phyloP scores from a whole-genome alignment of 768 basidiomycete genomes.

The Holtermanniella nyarrowii region DNA sequence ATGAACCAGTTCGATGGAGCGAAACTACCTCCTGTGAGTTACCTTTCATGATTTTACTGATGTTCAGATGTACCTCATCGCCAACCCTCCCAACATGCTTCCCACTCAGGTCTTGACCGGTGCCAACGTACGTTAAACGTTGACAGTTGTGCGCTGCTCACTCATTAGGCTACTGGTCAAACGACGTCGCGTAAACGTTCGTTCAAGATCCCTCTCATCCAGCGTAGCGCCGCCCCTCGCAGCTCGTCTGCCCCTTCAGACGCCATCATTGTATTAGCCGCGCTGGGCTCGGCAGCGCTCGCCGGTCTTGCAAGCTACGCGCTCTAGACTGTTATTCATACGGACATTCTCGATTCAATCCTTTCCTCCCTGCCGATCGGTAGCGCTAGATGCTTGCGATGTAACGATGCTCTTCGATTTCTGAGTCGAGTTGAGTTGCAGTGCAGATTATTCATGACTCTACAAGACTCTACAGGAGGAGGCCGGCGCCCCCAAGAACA shows the following conservation, averaged over 20 bases:
- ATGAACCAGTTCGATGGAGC: conserved; percentile 68
- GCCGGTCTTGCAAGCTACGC: not conserved
- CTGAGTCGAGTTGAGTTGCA: too few species aligned
- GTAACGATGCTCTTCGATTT: not conserved
- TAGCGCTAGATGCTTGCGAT: not conserved
- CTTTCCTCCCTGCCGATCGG: not conserved
- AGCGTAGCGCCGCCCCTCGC: not conserved
- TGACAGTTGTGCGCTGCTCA: not conserved
- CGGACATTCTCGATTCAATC: not conserved
- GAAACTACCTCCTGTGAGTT: conserved; percentile 55
- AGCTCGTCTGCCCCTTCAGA: not conserved
- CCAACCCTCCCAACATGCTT: conserved; percentile 73
- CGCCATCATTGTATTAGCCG: not conserved
- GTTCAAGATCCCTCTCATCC: too few species aligned
- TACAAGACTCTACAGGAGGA: not conserved
- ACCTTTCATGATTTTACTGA: conserved; percentile 1
- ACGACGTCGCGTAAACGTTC: not conserved
- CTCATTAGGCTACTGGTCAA: not conserved
- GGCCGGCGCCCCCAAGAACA: not conserved
- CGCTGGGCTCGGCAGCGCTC: not conserved
- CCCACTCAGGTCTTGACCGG: conserved; percentile 59
- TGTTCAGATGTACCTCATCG: conserved; percentile 35
- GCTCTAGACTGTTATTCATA: too few species aligned
- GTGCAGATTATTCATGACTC: too few species aligned
- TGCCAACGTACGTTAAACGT: conserved; percentile 30